Base-by-base conservation (phyloP, 108 stramenopile genomes). In the Epithemia pelagica region DNA sequence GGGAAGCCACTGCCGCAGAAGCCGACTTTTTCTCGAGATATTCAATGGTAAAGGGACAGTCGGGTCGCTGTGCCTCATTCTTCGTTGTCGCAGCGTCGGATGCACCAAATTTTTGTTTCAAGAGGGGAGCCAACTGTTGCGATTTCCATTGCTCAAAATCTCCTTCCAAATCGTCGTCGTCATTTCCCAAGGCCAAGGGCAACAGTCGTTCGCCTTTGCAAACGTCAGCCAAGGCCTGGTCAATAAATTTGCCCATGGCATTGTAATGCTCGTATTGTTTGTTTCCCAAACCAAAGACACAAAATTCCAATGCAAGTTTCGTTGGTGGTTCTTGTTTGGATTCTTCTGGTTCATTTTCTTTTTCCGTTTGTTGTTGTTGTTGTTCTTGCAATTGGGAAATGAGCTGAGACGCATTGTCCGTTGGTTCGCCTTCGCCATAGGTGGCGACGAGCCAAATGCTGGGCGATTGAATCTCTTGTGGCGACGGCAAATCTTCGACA, bases 351-450 rank as follows among this genome's bases (percentile, higher is more conserved):
- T 74, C 70, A 15, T 79, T 79, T 7, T 75, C 71, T 7, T 24
- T 32, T 30, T 63, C 23, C 28, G 54, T n/a, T 64, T 59, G 46
- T 29, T 26, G 54, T 1, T 2, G 21, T 27, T 23, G 62, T 60
- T 46, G 29, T 32, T 76, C 72, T 15, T 33, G 25, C 19, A 66
- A 46, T 10, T 25, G 28, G 22, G 28, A 19, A 24, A 57, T 8
- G 56, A 55, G 66, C 32, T 72, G 75, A 19, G 54, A 67, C 0
- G 99, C 89, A 78, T 98, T 99, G 82, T 98, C 97, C n/a, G 97
- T 96, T 22, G 97, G 92, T 65, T 99, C 99, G 22, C 99, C 99
- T 71, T 99, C 99, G 10, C 99, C 99, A 68, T 98, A 98, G 0
- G 99, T 99, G 26, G 99, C 87, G 67, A 96, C 77, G n/a, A 98